Evolutionary conservation across 2,329 filamentous ascomycete species (phyloP).

Genomic region (Dendrostoma leiphaemia): DNA sequence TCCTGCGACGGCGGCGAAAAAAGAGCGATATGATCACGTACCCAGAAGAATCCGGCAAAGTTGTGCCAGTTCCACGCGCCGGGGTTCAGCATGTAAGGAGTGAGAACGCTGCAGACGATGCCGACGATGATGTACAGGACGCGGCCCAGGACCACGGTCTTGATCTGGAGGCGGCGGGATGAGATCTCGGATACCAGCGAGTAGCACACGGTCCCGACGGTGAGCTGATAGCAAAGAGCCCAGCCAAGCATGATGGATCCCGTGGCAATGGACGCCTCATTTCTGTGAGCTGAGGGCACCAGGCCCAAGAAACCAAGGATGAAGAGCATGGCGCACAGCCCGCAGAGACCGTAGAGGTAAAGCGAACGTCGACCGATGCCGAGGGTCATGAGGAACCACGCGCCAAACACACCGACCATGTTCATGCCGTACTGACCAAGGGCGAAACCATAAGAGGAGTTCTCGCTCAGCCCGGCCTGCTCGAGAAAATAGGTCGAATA

Average conservation of each 20-base stretch:
- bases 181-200: slow-evolving; percentile 84
- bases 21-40: slow-evolving; percentile 30
- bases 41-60: slow-evolving; percentile 85
- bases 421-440: slow-evolving; percentile 68
- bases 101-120: slow-evolving; percentile 78
- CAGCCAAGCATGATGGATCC: slow-evolving; percentile 83
- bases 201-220: slow-evolving; percentile 87
- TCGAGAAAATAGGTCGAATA: slow-evolving; percentile 64
- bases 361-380: slow-evolving; percentile 74
- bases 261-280: slow-evolving; percentile 68
- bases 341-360: slow-evolving; percentile 73
- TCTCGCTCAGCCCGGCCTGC: slow-evolving; percentile 54
- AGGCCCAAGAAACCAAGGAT: slow-evolving; percentile 82
- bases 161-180: slow-evolving; percentile 80
- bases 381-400: slow-evolving; percentile 75
- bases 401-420: slow-evolving; percentile 77
- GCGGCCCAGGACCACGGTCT: slow-evolving; percentile 84
- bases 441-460: slow-evolving; percentile 57
- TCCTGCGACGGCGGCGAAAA: neutral
- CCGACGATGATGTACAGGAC: slow-evolving; percentile 79
- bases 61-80: slow-evolving; percentile 85
- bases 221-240: slow-evolving; percentile 81
- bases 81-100: slow-evolving; percentile 91
- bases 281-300: slow-evolving; percentile 58
- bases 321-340: slow-evolving; percentile 73